Evolutionary conservation across 495 filamentous ascomycete genomes (phyloP).

Genomic region (Podospora australis): DNA sequence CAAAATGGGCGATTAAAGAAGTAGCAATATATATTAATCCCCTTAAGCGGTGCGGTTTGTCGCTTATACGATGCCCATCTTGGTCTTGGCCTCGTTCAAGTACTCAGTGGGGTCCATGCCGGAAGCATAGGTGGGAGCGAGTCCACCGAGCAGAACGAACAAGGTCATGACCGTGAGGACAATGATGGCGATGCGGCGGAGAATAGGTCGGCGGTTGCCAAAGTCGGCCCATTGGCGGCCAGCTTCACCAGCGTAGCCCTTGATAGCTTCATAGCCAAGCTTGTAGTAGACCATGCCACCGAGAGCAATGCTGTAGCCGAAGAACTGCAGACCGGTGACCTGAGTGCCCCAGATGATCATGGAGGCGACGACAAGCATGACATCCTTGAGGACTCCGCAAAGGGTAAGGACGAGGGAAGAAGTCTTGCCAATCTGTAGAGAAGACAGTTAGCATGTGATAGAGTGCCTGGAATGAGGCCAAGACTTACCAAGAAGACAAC

Average conservation of each 20-base stretch:
- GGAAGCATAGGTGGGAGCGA: conserved; percentile 43
- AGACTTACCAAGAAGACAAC: conserved; percentile 84
- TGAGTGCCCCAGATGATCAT: conserved; percentile 85
- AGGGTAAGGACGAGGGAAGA: conserved; percentile 94
- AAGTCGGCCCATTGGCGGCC: conserved; percentile 80
- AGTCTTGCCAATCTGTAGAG: conserved; percentile 83
- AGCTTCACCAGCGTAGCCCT: conserved; percentile 64
- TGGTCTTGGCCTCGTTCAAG: conserved; percentile 40
- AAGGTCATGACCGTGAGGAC: conserved; percentile 48
- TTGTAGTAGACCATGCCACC: conserved; percentile 94
- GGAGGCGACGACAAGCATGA: conserved; percentile 82
- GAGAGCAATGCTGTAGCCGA: conserved; percentile 90
- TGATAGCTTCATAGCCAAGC: conserved; percentile 80
- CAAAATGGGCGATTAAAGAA: conserved; percentile 7
- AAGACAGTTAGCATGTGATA: conserved; percentile 18
- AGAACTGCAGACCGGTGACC: conserved; percentile 76
- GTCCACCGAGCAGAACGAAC: conserved; percentile 59
- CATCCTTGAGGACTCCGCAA: conserved; percentile 97
- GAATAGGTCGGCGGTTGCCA: conserved; percentile 62
- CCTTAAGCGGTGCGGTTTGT: background rate
- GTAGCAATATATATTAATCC: conserved; percentile 8
- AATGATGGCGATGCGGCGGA: conserved; percentile 70
- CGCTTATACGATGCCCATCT: conserved; percentile 34
- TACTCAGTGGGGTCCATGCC: conserved; percentile 42
- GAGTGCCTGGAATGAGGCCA: background rate